Base-by-base conservation (phyloP, 1,284 basidiomycete species). In the Schizopora paradoxa region DNA sequence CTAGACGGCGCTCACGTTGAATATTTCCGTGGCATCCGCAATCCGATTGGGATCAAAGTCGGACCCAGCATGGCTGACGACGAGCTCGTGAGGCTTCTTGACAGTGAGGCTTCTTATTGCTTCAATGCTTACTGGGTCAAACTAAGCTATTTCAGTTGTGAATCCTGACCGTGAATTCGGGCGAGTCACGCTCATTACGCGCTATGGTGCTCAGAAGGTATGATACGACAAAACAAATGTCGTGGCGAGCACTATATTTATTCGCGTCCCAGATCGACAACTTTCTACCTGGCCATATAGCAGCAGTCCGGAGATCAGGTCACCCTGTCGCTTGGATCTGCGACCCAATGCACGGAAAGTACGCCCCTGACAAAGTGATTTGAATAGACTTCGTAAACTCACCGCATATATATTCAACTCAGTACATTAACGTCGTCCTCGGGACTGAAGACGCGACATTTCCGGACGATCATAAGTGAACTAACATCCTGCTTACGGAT, bases 301-400 rank as follows among this genome's bases (percentile, higher is more conserved):
- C 69, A n/a, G 86, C 84, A 1, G 91, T 99, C 11, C 81, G 87
- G 58, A 58, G 66, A 44, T 88, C 90, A 1, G 77, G 77, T 1
- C 93, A 98, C 61, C 83, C 86, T 3, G 91, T 97, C 2, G 82
- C 87, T 21, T 96, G 93, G 87, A 79, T 95, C 44, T 96, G 91
- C 59, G 95, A 99, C 66, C 93, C 95, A 1, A 98, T 98, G 95
- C 91, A 95, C 57, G 91, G 91, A 68, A 93, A 93, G 87, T 88
- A 57, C 53, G 86, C 69, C 38, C 51, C 29, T 41, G 36, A 38
- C 33, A 28, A n/a, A 29, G 33, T 14, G n/a, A n/a, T n/a, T n/a
- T n/a, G n/a, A n/a, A n/a, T n/a, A n/a, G 11, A 40, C 23, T 26
- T 36, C 43, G 49, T 10, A 31, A 19, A 18, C 42, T 26, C n/a